Evolutionary conservation across 2,329 filamentous ascomycete genomes (phyloP).

Genomic region (Rosellinia necatrix): DNA sequence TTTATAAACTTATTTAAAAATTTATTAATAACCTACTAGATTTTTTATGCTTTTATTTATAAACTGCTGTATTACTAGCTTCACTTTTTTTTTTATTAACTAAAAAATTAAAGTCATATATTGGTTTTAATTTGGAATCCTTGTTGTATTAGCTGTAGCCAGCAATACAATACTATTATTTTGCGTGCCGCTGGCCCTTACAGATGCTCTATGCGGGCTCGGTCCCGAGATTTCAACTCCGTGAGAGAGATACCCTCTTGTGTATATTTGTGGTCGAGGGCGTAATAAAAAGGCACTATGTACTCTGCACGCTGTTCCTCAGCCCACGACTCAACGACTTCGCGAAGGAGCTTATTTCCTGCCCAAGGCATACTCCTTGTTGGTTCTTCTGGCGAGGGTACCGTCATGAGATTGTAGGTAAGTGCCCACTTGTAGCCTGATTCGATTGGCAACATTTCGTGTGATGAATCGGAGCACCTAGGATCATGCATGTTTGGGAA

Average conservation of each 20-base stretch:
- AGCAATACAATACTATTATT: too few species aligned
- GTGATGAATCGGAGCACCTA: constrained; percentile 57
- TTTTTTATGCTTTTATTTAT: too few species aligned
- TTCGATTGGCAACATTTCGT: constrained; percentile 54
- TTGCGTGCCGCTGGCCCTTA: too few species aligned
- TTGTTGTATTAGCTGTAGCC: too few species aligned
- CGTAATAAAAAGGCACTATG: constrained; percentile 35
- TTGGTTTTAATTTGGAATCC: too few species aligned
- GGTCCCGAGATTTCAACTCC: constrained; percentile 38
- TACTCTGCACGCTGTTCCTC: neutral
- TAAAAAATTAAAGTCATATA: too few species aligned
- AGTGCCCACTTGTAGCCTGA: constrained; percentile 56
- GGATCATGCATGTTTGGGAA: neutral
- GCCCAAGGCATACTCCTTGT: constrained; percentile 9
- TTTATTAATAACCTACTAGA: too few species aligned
- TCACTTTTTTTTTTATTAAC: too few species aligned
- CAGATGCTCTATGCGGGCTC: constrained; percentile 34
- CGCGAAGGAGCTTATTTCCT: constrained; percentile 24
- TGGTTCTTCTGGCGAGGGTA: neutral
- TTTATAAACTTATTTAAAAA: too few species aligned
- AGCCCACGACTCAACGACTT: constrained; percentile 37
- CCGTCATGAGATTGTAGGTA: constrained; percentile 55
- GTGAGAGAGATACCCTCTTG: constrained; percentile 39
- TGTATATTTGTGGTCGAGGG: constrained; percentile 43
- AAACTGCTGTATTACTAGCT: too few species aligned